Base-by-base conservation (phyloP, 208 protist genomes). In the Leishmania major region DNA sequence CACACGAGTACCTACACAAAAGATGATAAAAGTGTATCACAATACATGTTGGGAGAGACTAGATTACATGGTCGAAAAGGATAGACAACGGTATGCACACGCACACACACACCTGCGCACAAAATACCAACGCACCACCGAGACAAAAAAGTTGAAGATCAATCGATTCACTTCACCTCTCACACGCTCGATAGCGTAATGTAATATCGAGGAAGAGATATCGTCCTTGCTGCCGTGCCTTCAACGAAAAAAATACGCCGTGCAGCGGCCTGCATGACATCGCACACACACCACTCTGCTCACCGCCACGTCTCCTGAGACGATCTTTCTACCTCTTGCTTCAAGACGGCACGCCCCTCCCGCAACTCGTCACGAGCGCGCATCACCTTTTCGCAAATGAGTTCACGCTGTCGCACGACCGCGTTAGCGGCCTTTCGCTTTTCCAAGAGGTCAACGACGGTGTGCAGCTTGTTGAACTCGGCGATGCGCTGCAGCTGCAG, bases 391-490 rank as follows among this genome's bases (percentile, higher is more conserved):
- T 91, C 76, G 51, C 86, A 73, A 10, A 96, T 72, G 10, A 80
- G 37, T 31, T 93, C 86, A 15, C 92, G 88, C 70, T 97, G 88
- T 53, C 78, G 67, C 66, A 85, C 83, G 7, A 96, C 70, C 1
- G 84, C 70, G 31, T 91, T 82, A 8, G 93, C 92, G 31, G 85
- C 89, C 59, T 87, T 85, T 25, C 85, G 87, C 80, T 95, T 95
- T 72, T 92, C 88, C 19, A 96, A 49, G 31, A 97, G 90, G 28
- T 91, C 84, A 6, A 87, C 82, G 4, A 95, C 88, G 59, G 79
- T 92, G 78, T 87, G 75, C 31, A 97, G 84, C 78, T 96, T 97
- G 4, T 79, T 69, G 83, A 94, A 97, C 84, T 96, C 93, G 22
- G 87, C 78, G 73, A 92, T 79, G 47, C 93, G 93, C 69, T 93